These are phyloP conservation scores for Biscutella laevigata DNA, from an alignment of 441 rosid species.

Conservation along the genomic window DNA sequence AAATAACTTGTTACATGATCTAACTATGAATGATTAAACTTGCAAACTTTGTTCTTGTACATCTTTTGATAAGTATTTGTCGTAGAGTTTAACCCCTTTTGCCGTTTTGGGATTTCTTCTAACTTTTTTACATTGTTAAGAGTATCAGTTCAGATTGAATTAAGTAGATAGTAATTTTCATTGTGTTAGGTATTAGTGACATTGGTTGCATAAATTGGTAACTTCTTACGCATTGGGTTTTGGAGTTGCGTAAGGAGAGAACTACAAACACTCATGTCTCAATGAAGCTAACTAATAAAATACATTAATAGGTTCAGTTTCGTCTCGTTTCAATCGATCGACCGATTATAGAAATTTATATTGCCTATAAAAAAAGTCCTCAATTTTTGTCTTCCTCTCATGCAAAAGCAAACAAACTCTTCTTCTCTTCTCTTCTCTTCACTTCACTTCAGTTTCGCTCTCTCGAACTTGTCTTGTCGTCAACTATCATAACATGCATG, in stretches of 20 bases:
- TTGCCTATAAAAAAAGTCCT: constrained; percentile 4
- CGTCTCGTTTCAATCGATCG: not conserved
- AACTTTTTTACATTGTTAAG: not conserved
- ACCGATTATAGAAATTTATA: not conserved
- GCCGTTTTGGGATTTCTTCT: not conserved
- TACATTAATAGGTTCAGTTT: not conserved
- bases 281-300: too few relatives aligned
- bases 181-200: not conserved
- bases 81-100: not conserved
- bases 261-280: constrained; percentile 9
- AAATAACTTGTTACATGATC: not conserved
- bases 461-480: constrained; percentile 11
- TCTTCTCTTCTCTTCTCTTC: not conserved
- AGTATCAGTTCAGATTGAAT: not conserved
- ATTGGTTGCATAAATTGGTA: too few relatives aligned
- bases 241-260: constrained; percentile 21
- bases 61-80: not conserved
- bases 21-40: not conserved
- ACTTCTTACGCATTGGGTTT: too few relatives aligned
- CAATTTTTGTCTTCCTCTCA: constrained; percentile 6
- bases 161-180: not conserved
- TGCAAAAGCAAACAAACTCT: constrained; percentile 18
- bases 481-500: constrained; percentile 18
- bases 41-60: not conserved
- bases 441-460: not conserved